Conservation (phyloP, 2,329 filamentous ascomycete species). For the Aspergillus hiratsukae region DNA sequence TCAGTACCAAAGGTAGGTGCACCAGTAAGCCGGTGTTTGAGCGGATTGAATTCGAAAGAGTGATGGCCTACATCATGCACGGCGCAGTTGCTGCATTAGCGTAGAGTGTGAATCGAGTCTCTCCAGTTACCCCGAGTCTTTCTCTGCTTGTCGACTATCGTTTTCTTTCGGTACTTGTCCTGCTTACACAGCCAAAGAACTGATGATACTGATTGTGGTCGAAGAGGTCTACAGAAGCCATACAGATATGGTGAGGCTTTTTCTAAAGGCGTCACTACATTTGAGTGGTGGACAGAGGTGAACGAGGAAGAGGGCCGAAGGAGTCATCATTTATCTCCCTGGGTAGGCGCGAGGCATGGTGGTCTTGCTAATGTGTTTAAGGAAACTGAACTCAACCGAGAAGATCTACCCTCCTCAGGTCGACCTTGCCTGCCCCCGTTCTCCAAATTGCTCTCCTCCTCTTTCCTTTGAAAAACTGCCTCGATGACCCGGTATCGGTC, state of each 20-base stretch:
- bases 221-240: too few species aligned
- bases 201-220: neutral
- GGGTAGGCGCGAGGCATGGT: neutral
- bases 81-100: neutral
- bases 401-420: neutral
- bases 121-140: neutral
- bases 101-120: neutral
- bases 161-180: too few species aligned
- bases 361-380: neutral
- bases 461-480: neutral
- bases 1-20: too few species aligned
- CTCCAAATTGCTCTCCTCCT: neutral
- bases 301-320: neutral
- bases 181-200: neutral
- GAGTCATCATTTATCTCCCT: too few species aligned
- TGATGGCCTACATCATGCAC: too few species aligned
- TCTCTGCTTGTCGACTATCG: too few species aligned
- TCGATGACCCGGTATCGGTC: slow-evolving; percentile 2
- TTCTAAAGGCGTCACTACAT: neutral
- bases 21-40: too few species aligned
- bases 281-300: neutral
- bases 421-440: neutral
- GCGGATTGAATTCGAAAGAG: too few species aligned
- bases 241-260: neutral
- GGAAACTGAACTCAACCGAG: neutral